Conservation (phyloP, 345 rosid genomes). For the Citrus cavaleriei region DNA sequence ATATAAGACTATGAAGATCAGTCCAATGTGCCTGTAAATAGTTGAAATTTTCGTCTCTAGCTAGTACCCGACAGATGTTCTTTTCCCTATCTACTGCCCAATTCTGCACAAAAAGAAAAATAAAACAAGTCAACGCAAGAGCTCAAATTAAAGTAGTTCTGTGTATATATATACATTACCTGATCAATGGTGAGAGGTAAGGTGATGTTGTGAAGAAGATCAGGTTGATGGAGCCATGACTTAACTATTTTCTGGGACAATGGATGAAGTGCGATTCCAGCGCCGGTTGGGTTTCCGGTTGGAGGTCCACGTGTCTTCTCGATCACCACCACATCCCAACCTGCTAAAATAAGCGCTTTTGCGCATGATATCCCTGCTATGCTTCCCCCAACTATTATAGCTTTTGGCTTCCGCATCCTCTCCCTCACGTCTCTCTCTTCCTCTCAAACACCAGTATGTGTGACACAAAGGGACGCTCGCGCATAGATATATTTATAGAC, state of each 20-base stretch:
- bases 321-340: slow-evolving; percentile 57
- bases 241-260: slow-evolving; percentile 37
- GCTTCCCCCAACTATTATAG: slow-evolving; percentile 70
- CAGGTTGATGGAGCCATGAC: slow-evolving; percentile 49
- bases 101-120: too few relatives aligned
- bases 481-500: too few relatives aligned
- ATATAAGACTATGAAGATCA: slow-evolving; percentile 57
- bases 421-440: slow-evolving; percentile 13
- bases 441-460: too few relatives aligned
- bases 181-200: slow-evolving; percentile 53
- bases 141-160: too few relatives aligned
- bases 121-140: background rate
- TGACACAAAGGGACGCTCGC: too few relatives aligned
- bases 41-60: too few relatives aligned
- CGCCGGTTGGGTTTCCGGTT: slow-evolving; percentile 64
- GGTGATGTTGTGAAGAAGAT: slow-evolving; percentile 43
- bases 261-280: slow-evolving; percentile 59
- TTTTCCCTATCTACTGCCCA: too few relatives aligned
- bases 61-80: too few relatives aligned
- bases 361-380: slow-evolving; percentile 69
- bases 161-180: slow-evolving; percentile 16
- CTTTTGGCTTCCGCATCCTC: slow-evolving; percentile 35
- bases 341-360: slow-evolving; percentile 52
- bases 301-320: slow-evolving; percentile 61
- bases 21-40: slow-evolving; percentile 46